Conservation (phyloP, 495 filamentous ascomycete genomes). For the Lineolata rhizophorae region DNA sequence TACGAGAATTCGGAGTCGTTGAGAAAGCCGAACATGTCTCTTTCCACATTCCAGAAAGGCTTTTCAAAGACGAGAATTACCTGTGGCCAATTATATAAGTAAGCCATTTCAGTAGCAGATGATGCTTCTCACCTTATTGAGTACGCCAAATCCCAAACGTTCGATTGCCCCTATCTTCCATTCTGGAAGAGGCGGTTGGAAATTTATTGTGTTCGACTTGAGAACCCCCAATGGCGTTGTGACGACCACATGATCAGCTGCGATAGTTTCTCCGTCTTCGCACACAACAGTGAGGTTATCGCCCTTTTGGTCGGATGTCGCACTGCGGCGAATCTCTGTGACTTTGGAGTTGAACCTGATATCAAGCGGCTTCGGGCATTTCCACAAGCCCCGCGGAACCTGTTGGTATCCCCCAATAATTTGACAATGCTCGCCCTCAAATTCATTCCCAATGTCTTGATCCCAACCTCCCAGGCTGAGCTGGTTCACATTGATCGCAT, state of each 20-base stretch:
- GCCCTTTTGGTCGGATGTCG: conserved; percentile 13
- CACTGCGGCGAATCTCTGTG: conserved; percentile 31
- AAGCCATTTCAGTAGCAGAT: background rate
- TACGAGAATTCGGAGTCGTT: conserved; percentile 36
- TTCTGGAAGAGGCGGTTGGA: conserved; percentile 62
- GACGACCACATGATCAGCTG: conserved; percentile 70
- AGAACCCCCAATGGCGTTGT: conserved; percentile 80
- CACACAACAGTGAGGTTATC: conserved; percentile 40
- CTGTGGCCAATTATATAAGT: conserved; percentile 9
- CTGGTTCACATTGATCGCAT: conserved; percentile 65
- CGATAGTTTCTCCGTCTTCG: conserved; percentile 51
- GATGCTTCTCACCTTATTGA: conserved; percentile 48
- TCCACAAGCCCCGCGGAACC: conserved; percentile 61
- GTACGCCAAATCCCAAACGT: conserved; percentile 76
- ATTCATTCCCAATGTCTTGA: conserved; percentile 92
- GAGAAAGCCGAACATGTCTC: conserved; percentile 86
- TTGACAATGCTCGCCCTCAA: conserved; percentile 82
- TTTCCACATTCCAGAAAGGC: conserved; percentile 79
- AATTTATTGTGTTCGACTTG: conserved; percentile 51
- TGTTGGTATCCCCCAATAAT: conserved; percentile 84
- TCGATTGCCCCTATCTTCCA: conserved; percentile 68
- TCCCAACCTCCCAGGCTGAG: conserved; percentile 89
- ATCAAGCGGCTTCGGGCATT: conserved; percentile 55
- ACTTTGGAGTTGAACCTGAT: conserved; percentile 51
- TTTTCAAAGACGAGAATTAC: conserved; percentile 75